A percentile compares a stretch with the other conserved stretches of the same genome.
Conservation (phyloP, 768 basidiomycete species). For the Steccherinum ochraceum region DNA sequence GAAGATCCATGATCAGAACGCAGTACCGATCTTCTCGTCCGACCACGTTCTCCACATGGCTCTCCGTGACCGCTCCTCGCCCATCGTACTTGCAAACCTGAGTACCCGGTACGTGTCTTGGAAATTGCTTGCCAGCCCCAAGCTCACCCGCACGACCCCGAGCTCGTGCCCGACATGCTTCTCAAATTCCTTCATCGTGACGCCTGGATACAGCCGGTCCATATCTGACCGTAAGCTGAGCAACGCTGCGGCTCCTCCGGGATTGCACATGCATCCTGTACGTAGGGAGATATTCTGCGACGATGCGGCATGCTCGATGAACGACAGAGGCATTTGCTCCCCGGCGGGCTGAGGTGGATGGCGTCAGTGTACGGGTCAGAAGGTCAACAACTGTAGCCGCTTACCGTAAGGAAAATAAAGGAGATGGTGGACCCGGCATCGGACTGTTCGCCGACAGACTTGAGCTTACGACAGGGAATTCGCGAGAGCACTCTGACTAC, state of each 20-base stretch:
- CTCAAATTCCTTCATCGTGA: conserved; percentile 60
- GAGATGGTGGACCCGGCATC: conserved; percentile 62
- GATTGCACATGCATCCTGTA: conserved; percentile 86
- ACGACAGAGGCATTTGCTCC: conserved; percentile 63
- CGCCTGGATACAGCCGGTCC: conserved; percentile 50
- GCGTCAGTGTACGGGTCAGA: conserved; percentile 6
- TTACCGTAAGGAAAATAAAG: conserved; percentile 56
- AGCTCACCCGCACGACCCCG: conserved; percentile 70
- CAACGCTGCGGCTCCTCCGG: conserved; percentile 71
- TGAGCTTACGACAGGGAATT: conserved; percentile 45
- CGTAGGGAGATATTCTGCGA: conserved; percentile 64
- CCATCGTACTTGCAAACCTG: conserved; percentile 20
- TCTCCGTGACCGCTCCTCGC: conserved; percentile 7
- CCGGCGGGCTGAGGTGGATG: conserved; percentile 55
- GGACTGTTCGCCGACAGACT: conserved; percentile 55
- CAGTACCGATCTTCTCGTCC: conserved; percentile 9
- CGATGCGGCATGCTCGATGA: conserved; percentile 66
- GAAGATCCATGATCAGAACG: conserved; percentile 5
- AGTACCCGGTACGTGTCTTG: conserved; percentile 49
- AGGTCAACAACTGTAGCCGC: conserved; percentile 18
- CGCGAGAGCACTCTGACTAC: conserved; percentile 67
- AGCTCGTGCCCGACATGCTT: conserved; percentile 55
- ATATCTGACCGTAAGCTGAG: conserved; percentile 63
- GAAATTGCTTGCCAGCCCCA: conserved; percentile 77
- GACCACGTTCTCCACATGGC: conserved; percentile 23